Base-by-base conservation (phyloP, 2,329 filamentous ascomycete species). In the Eutypa lata region DNA sequence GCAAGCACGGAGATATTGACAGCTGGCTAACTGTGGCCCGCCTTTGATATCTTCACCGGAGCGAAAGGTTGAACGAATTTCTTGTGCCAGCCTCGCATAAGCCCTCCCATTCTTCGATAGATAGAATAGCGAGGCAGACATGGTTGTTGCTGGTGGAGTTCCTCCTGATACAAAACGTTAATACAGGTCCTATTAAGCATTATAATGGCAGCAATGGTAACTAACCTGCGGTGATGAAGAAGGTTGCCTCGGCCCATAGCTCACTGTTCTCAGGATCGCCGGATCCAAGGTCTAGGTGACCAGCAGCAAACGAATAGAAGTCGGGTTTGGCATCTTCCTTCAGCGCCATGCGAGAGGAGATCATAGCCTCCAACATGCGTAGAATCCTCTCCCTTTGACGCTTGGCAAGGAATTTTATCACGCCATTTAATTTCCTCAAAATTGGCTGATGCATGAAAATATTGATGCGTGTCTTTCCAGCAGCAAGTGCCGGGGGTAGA, bases 401-500 rank as follows among this genome's bases (percentile, higher is more conserved):
- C 13, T 21, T 22, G n/a, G 19, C 8, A 4, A 44, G 45, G 26
- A 33, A 37, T 22, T 31, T 45, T 10, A 43, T 43, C n/a, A 43
- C 14, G 19, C 19, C n/a, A 19, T 19, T 6, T 33, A 43, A 50
- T 2, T 16, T 44, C 11, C 14, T 50, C 49, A 3, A 51, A 49
- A 31, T 31, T 6, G 26, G 26, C 26, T 31, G 26, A 21, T 52
- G 46, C 49, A 54, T 54, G 22, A 49, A 54, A 3, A 40, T 24
- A 14, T 54, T 49, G 21, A 33, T 31, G 10, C 43, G 47, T 21
- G 33, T 26, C 3, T 31, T 47, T 14, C 40, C 46, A 14, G n/a
- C 19, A 10, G 38, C 47, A 2, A 55, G 18, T 10, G 48, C 50
- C n/a, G 19, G 11, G 2, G 46, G 28, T 0, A 55, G 26, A 18